These are phyloP conservation scores for Ammopiptanthus mongolicus DNA, from an alignment of 306 rosid genomes.

Conservation along the genomic window DNA sequence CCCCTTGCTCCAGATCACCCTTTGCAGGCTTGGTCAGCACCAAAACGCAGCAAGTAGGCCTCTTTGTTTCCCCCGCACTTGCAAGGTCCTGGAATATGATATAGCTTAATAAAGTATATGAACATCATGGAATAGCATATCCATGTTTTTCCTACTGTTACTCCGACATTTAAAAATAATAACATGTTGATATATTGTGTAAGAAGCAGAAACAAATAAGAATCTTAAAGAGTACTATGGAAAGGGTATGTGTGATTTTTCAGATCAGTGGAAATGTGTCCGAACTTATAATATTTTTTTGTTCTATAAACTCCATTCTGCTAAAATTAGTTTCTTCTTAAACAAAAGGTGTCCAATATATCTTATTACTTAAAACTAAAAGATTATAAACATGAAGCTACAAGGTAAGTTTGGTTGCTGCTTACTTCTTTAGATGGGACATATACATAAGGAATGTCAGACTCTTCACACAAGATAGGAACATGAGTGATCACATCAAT, in stretches of 20 bases:
- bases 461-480: conserved; percentile 84
- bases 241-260: no score
- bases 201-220: not conserved
- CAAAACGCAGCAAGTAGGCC: conserved; percentile 95
- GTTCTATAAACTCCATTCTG: not conserved
- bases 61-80: conserved; percentile 88
- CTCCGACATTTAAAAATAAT: no score
- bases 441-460: conserved; percentile 74
- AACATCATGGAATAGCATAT: not conserved
- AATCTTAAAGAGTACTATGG: no score
- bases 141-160: not conserved
- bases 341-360: no score
- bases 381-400: no score
- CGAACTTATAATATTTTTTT: not conserved
- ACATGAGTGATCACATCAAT: conserved; percentile 94
- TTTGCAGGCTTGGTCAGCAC: conserved; percentile 76
- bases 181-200: not conserved
- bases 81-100: conserved; percentile 71
- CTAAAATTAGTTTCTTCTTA: not conserved
- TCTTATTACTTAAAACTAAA: no score
- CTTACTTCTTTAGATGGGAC: conserved; percentile 88
- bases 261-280: not conserved
- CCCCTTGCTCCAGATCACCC: conserved; percentile 61
- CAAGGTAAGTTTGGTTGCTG: not conserved
- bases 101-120: not conserved